These are phyloP conservation scores for Eucalyptus pauciflora DNA, from an alignment of 345 rosid genomes.

Conservation along the genomic window DNA sequence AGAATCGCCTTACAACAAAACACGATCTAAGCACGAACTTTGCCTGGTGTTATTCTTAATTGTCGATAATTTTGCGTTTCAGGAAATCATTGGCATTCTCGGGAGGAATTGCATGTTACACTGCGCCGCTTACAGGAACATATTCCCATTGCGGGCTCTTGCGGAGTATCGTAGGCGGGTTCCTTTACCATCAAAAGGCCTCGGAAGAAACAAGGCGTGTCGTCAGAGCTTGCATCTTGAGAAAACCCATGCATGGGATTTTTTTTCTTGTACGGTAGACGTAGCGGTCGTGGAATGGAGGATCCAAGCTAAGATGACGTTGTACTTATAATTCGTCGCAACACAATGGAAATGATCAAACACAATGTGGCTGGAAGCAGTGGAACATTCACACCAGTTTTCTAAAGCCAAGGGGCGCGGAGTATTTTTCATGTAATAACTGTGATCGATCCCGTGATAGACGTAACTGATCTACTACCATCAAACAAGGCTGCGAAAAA, in stretches of 20 bases:
- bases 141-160: conserved; percentile 31
- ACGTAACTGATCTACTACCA: no score
- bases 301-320: neutral
- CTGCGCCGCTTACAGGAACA: conserved; percentile 17
- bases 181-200: neutral
- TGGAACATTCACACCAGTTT: neutral
- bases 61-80: neutral
- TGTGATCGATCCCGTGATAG: no score
- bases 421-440: no score
- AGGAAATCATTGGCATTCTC: conserved; percentile 28
- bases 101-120: conserved; percentile 29
- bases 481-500: no score
- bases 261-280: neutral
- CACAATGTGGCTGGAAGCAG: neutral
- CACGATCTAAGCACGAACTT: neutral
- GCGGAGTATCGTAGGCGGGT: conserved; percentile 15
- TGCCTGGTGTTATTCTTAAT: neutral
- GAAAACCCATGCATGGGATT: neutral
- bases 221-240: neutral
- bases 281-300: neutral
- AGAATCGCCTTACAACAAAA: neutral
- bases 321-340: neutral
- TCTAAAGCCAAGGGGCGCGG: no score
- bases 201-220: neutral
- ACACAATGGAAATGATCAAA: neutral